Conservation (phyloP, 768 basidiomycete genomes). For the Serendipita sp. region DNA sequence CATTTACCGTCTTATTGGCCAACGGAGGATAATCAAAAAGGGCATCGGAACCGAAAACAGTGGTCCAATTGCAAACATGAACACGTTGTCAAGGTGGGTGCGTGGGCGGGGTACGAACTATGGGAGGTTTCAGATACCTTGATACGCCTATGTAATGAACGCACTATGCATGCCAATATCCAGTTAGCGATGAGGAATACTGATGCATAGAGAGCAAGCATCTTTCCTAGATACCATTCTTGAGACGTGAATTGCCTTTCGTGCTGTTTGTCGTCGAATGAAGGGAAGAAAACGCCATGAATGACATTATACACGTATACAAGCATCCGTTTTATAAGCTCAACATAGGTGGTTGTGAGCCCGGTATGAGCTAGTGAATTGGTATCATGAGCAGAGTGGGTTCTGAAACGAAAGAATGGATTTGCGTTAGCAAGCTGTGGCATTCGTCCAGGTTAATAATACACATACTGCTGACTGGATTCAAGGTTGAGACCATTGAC, state of each 20-base stretch:
- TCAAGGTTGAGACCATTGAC: slow-evolving; percentile 21
- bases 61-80: slow-evolving; percentile 47
- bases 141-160: neutral
- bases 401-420: neutral
- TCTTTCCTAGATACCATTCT: slow-evolving; percentile 57
- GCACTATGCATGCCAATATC: slow-evolving; percentile 30
- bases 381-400: slow-evolving; percentile 4
- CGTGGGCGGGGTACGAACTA: slow-evolving; percentile 33
- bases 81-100: slow-evolving; percentile 40
- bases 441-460: slow-evolving; percentile 10
- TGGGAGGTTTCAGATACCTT: slow-evolving; percentile 12
- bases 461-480: slow-evolving; percentile 18
- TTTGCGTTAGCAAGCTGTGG: neutral
- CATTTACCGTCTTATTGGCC: neutral
- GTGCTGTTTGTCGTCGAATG: slow-evolving; percentile 44
- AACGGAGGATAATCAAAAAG: neutral
- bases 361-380: slow-evolving; percentile 5
- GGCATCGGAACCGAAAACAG: slow-evolving; percentile 44
- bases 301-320: slow-evolving; percentile 43
- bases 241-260: slow-evolving; percentile 42
- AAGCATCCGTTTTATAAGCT: slow-evolving; percentile 21
- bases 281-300: slow-evolving; percentile 41
- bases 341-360: slow-evolving; percentile 7
- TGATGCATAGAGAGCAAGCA: slow-evolving; percentile 45
- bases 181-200: slow-evolving; percentile 55